Conservation (phyloP, 192 early-diverging fungal species). For the Endogone sp. region DNA sequence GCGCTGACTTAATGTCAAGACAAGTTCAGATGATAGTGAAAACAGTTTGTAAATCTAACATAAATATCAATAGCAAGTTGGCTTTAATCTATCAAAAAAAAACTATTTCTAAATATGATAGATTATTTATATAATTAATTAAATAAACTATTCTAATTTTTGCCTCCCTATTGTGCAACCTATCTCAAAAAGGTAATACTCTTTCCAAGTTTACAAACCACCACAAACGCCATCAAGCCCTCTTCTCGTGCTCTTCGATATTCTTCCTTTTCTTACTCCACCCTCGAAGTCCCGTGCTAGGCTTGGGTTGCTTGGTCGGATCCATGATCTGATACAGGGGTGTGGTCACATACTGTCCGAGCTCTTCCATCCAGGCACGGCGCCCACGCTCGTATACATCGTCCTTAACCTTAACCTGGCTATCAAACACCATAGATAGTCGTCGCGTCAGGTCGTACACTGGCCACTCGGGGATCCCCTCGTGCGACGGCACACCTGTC, state of each 20-base stretch:
- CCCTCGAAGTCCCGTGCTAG: not conserved
- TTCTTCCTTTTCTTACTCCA: not conserved
- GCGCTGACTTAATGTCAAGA: too few relatives aligned
- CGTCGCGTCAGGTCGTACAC: conserved; percentile 4
- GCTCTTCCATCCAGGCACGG: conserved; percentile 9
- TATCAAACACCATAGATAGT: conserved; percentile 14
- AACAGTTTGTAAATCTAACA: too few relatives aligned
- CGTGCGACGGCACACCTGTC: conserved; percentile 32
- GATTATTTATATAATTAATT: too few relatives aligned
- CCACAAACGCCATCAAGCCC: not conserved
- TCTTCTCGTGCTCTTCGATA: not conserved
- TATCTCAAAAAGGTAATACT: not conserved
- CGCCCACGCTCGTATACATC: conserved; percentile 14
- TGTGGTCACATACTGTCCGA: conserved; percentile 15
- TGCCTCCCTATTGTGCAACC: not conserved
- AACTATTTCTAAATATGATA: too few relatives aligned
- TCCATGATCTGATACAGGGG: conserved; percentile 13
- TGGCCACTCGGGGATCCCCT: conserved; percentile 18
- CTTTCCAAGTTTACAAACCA: too few relatives aligned
- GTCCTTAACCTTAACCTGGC: conserved; percentile 8
- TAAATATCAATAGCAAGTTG: too few relatives aligned
- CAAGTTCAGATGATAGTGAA: too few relatives aligned
- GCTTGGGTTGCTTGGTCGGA: not conserved
- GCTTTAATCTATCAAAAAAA: too few relatives aligned
- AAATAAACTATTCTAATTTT: too few relatives aligned